Base-by-base conservation (phyloP, 768 basidiomycete genomes). In the Hypholoma sublateritium region DNA sequence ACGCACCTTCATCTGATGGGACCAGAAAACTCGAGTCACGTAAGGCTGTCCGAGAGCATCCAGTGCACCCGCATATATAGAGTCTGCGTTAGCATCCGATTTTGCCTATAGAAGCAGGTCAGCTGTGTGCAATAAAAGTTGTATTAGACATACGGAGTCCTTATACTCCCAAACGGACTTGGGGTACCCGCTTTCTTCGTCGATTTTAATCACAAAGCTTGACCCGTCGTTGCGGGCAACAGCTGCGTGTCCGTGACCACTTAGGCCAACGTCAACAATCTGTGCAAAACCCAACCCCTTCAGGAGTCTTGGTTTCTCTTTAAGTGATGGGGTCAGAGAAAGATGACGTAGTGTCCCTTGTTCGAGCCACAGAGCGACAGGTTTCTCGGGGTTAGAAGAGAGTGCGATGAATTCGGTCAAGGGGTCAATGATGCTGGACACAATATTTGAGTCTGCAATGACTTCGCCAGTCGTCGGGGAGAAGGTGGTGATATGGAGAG, bases 21-120 rank as follows among this genome's bases (percentile, higher is more conserved):
- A 86, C 89, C 89, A 93, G 64, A 80, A 86, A 0, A 89, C 71
- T 16, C 89, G 81, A 9, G 79, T 79, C 43, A 93, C 70, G 60
- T 84, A 83, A 0, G 83, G 74, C 3, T 72, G 68, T 2, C 83
- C 85, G 12, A 77, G 67, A 19, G 70, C 72, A 61, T 83, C 79
- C 3, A 82, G 43, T 5, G 77, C 82, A 24, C 89, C 88, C 5
- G 82, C 70, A 64, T 83, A 94, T 1, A 82, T 66, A 0, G 86
- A 81, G 16, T 74, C 72, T 0, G 83, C 67, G 13, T 78, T 70
- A 6, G 74, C 70, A 0, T 72, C 62, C 2, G 82, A 77, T 13
- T 71, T 63, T 6, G 70, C 73, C 84, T 85, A 7, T 32, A 9
- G 45, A 17, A 47, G 41, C n/a, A 59, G 46, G 5, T 13, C 22